phyloP scores from a whole-genome alignment of 305 asterid genomes.

The Rubia tinctorum region DNA sequence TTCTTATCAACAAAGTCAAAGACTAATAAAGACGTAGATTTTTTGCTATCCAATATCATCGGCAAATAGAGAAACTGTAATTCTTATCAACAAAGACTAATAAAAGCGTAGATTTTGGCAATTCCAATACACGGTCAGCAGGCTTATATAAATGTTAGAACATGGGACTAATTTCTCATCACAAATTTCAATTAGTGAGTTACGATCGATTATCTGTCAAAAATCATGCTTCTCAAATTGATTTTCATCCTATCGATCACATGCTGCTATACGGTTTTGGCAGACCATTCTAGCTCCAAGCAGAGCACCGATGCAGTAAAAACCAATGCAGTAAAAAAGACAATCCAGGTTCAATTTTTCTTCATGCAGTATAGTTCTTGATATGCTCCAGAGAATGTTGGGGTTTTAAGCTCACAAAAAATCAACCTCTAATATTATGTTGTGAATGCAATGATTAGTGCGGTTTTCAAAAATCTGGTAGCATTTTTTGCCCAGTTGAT shows the following conservation, averaged over 20 bases:
- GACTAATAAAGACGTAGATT: too few relatives aligned
- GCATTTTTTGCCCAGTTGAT: not conserved
- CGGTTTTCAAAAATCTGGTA: not conserved
- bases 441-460: not conserved
- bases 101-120: not conserved
- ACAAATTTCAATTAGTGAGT: not conserved
- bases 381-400: not conserved
- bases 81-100: not conserved
- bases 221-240: not conserved
- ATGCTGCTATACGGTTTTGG: not conserved
- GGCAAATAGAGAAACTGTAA: too few relatives aligned
- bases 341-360: not conserved
- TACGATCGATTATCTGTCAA: not conserved
- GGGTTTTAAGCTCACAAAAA: not conserved
- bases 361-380: not conserved
- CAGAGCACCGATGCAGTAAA: too few relatives aligned
- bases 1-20: too few relatives aligned
- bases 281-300: not conserved
- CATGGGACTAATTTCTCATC: not conserved
- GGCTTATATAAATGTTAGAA: not conserved
- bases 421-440: not conserved
- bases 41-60: too few relatives aligned
- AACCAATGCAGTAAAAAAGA: conserved; percentile 6
- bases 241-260: not conserved
- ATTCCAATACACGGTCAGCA: not conserved